Base-by-base conservation (phyloP, 441 rosid species). In the Bocquillonia castaneifolia region DNA sequence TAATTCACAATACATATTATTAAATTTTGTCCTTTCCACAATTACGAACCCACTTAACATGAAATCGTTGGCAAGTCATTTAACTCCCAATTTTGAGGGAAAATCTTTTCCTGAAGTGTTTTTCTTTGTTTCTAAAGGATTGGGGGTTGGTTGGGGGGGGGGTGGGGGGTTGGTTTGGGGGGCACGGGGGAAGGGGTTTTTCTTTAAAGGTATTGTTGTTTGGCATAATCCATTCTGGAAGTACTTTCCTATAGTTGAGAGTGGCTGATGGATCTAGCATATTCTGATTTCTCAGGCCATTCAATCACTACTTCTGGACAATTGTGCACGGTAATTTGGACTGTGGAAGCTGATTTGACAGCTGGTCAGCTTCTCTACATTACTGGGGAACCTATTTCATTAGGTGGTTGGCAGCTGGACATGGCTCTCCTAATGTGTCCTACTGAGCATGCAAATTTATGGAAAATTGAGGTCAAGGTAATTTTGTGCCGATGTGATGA, bases 391-490 rank as follows among this genome's bases (percentile, higher is more conserved):
- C 89, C 85, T 67, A 59, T 69, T 48, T 79, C 82, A 66, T 76
- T 93, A 64, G 98, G 98, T 60, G 73, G 86, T 77, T 91, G 98
- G 98, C 84, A 91, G 47, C 89, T 92, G 50, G 83, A 86, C 71
- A 76, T 75, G 77, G 98, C 97, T 31, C 62, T 89, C 67, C 78
- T 75, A 29, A 85, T 93, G 97, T 75, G 75, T 77, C 86, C 87
- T 66, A 77, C 87, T 31, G 79, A 72, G 64, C 79, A 82, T 59
- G 67, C 70, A 58, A 89, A 84, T 73, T 69, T 81, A 65, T 91
- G 98, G 98, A 79, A 72, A 79, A 91, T 86, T 77, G 83, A 87
- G 80, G 77, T 88, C 67, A 82, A 84, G 98, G 98, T 91, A 85
- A 68, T 58, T 31, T 26, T 68, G 20, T 17, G 20, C 51, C 12